A percentile compares a stretch with the other conserved stretches of the same genome.
Evolutionary conservation across 1,284 basidiomycete genomes (phyloP).

Genomic region (Gymnopus androsaceus): DNA sequence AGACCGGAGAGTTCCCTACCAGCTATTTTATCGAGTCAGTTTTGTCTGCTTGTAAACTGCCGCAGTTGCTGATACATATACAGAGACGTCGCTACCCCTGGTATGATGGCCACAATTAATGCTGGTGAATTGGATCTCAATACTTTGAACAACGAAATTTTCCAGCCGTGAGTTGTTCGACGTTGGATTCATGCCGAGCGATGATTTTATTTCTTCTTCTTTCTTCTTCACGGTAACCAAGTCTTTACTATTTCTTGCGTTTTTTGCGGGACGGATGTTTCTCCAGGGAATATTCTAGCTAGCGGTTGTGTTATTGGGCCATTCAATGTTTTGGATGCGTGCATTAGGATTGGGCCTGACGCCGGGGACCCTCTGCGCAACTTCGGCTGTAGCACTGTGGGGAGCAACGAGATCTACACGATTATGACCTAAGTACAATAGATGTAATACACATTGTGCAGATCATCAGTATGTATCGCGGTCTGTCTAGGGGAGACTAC

Average conservation of each 20-base stretch:
- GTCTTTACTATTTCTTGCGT: slow-evolving; percentile 2
- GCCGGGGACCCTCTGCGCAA: background rate
- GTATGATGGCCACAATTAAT: background rate
- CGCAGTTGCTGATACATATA: background rate
- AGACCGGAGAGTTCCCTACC: background rate
- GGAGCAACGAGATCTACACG: background rate
- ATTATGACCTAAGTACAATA: background rate
- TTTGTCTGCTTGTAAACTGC: background rate
- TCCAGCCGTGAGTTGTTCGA: slow-evolving; percentile 4
- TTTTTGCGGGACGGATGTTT: background rate
- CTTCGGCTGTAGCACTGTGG: background rate
- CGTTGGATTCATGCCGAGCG: too few relatives aligned
- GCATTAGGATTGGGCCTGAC: background rate
- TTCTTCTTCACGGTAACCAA: slow-evolving; percentile 3
- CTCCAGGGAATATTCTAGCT: background rate
- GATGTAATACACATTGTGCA: too few relatives aligned
- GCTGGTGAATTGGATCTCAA: background rate
- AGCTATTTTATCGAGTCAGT: slow-evolving; percentile 3
- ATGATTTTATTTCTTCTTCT: background rate
- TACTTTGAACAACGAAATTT: background rate
- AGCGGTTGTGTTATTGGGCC: background rate
- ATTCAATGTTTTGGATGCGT: background rate
- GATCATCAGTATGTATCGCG: too few relatives aligned
- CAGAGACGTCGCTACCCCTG: background rate
- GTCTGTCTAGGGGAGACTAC: too few relatives aligned